Evolutionary conservation across 495 filamentous ascomycete species (phyloP), one percentile per base, ranked within the genome.

Genomic region (Extremus antarcticus): DNA sequence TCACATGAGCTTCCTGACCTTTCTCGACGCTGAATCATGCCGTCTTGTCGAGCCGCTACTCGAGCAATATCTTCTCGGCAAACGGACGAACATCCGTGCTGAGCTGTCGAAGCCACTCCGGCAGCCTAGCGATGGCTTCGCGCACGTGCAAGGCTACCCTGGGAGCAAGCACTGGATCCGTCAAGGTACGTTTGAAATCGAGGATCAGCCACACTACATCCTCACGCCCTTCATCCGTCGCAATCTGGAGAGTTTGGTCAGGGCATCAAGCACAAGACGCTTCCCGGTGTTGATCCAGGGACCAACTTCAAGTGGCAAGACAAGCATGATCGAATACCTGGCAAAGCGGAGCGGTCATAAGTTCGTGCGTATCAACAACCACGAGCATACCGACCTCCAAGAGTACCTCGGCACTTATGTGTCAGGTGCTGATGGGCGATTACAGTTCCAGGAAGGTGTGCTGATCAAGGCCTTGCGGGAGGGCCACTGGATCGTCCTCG

Each of bases 291-390:
- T 99, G n/a, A 81, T 99, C 17, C 94, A 99, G 65, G 94, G 94
- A 3, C 94, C 94, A 21, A 99, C 94, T 0, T 97, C 92, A 38
- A 83, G 89, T 29, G 94, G 94, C 53, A 99, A 99, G 70, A 99
- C 94, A 0, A 95, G 90, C 66, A 96, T 99, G 94, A 91, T 99
- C 50, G 91, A 96, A 67, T 95, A 95, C 66, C 78, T 99, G 25
- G 94, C 94, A 3, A 92, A 92, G 66, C 85, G 87, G 46, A 95
- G 88, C 23, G 94, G 94, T 1, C 94, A 99, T 63, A 90, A 88
- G 63, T 97, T 96, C 60, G 88, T 99, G 38, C 82, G 94, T 53
- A 96, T 99, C 73, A 99, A 99, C 72, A 99, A 99, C 63, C 94
- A 99, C 66, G 94, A 99, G 61, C 91, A 97, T 65, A 97, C 94